These are phyloP conservation scores for Thozetella sp. DNA, from an alignment of 495 filamentous ascomycete genomes.

Conservation along the genomic window DNA sequence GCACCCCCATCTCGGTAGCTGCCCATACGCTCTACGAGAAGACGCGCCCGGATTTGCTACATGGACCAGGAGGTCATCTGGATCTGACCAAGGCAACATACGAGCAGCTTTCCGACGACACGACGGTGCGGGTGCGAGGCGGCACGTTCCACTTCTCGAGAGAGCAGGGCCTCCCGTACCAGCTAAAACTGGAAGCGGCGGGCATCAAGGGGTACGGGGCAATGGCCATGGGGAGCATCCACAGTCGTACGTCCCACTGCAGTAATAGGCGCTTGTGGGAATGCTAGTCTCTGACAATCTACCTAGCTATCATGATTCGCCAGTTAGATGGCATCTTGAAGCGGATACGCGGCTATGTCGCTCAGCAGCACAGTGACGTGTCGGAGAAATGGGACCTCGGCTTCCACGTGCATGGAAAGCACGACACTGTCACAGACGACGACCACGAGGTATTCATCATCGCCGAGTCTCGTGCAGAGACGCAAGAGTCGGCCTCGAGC, in stretches of 20 bases:
- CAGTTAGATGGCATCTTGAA: slow-evolving; percentile 23
- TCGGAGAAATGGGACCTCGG: slow-evolving; percentile 27
- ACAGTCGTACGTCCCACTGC: slow-evolving; percentile 28
- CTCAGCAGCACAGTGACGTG: slow-evolving; percentile 20
- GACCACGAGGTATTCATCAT: slow-evolving; percentile 36
- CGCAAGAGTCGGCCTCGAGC: slow-evolving; percentile 35
- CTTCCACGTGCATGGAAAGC: slow-evolving; percentile 42
- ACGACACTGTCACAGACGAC: slow-evolving; percentile 19
- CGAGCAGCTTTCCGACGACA: slow-evolving; percentile 33
- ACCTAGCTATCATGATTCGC: neutral
- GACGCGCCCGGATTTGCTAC: slow-evolving; percentile 40
- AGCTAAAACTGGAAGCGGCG: slow-evolving; percentile 45
- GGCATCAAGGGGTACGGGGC: slow-evolving; percentile 35
- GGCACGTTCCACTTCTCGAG: slow-evolving; percentile 29
- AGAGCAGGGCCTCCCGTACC: slow-evolving; percentile 24
- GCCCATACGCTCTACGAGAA: slow-evolving; percentile 54
- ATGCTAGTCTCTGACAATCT: slow-evolving; percentile 3
- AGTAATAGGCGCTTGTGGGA: neutral
- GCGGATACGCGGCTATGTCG: slow-evolving; percentile 23
- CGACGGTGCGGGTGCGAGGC: slow-evolving; percentile 33
- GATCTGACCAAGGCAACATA: slow-evolving; percentile 33
- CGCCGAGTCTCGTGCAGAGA: slow-evolving; percentile 35
- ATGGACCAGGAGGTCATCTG: slow-evolving; percentile 44
- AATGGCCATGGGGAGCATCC: slow-evolving; percentile 42
- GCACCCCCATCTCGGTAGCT: slow-evolving; percentile 42